Percentiles rank a stretch among this genome's conserved stretches.
Evolutionary conservation across 2,329 filamentous ascomycete species (phyloP).

Genomic region (Aureobasidium sp.): DNA sequence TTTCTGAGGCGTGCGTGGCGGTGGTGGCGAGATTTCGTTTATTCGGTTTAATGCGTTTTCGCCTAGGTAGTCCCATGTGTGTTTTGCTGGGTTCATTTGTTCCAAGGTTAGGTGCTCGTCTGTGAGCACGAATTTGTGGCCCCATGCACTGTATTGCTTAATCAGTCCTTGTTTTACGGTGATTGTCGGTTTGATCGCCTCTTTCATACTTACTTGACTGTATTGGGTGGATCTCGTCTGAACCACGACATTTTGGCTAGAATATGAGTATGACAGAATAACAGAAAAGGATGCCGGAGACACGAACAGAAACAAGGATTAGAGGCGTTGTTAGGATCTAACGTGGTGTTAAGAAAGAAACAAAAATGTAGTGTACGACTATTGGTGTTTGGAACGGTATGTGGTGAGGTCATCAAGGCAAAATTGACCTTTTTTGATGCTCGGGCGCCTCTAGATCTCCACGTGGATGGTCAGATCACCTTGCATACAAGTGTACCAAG

Average conservation of each 20-base stretch:
- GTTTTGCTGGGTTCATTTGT: constrained; percentile 52
- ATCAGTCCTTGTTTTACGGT: not conserved
- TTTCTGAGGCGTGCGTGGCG: constrained; percentile 19
- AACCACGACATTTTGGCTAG: not conserved
- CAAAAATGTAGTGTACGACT: not conserved
- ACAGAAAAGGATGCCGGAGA: not conserved
- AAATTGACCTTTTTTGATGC: not conserved
- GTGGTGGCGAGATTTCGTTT: constrained; percentile 51
- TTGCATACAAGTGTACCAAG: not conserved
- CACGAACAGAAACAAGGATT: not conserved
- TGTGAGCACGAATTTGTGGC: constrained; percentile 62
- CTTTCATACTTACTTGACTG: not conserved
- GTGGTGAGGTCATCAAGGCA: not conserved
- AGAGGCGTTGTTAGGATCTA: not conserved
- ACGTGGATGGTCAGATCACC: not conserved
- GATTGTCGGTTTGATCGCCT: not conserved
- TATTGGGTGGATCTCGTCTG: not conserved
- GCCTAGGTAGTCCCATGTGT: constrained; percentile 60
- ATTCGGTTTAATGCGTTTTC: constrained; percentile 58
- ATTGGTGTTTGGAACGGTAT: not conserved
- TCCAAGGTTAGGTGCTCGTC: constrained; percentile 53
- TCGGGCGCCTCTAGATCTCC: not conserved
- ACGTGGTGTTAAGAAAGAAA: not conserved
- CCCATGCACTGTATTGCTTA: constrained; percentile 40
- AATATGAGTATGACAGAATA: no score